Evolutionary conservation across 352 stramenopile species (phyloP), one percentile per base, ranked within the genome.

Genomic region (Peronospora farinosa): DNA sequence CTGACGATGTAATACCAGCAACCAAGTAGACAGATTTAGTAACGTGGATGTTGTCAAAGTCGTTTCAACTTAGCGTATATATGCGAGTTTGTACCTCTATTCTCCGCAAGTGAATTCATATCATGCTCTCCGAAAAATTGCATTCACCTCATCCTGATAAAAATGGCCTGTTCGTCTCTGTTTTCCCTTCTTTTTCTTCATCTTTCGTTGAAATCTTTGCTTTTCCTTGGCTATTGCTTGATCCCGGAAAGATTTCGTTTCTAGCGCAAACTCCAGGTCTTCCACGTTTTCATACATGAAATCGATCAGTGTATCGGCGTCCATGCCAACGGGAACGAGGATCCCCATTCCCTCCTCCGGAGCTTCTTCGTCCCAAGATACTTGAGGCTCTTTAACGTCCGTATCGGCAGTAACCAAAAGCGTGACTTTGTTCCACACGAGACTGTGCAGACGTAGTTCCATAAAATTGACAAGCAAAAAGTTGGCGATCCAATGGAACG

Each of bases 391-490:
- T 21, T 65, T 28, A 30, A 72, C 40, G 9, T 55, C 49, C 11
- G 47, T 36, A 12, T 88, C 74, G 1, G 65, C 54, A 19, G 73
- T 86, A 17, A 90, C 47, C 9, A 90, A 61, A 13, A 92, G 64
- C 53, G 79, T 73, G 19, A 90, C 63, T 47, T 88, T 88, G 64
- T 92, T 92, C 82, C 78, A 92, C 49, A 92, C 77, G 25, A 89
- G 72, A 44, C 70, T 78, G 56, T 88, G 77, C 13, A 92, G 59
- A 39, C 76, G 69, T 35, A 92, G 53, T 39, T 90, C 78, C 74
- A 87, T 86, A 55, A 92, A 92, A 54, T 92, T 78, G 37, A 82
- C 59, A 3, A 92, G 67, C n/a, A 92, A 51, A 4, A 84, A 57
- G 48, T 87, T 86, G 13, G 77, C 82, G 33, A 92, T 69, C 78